Evolutionary conservation across 495 filamentous ascomycete species (phyloP).

Genomic region (Penicillium nucicola): DNA sequence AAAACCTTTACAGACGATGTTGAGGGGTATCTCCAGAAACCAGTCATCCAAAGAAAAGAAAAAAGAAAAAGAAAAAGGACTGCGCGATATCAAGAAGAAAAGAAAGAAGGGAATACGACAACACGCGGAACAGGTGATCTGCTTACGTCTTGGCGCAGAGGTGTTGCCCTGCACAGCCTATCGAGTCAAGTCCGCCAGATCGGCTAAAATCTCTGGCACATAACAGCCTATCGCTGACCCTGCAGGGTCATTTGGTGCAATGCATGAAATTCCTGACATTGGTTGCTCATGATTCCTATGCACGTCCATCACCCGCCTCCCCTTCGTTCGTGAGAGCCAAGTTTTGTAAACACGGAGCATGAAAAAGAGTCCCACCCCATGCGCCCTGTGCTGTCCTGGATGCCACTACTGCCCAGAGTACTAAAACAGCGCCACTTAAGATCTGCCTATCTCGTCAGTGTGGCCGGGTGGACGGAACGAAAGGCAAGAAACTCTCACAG

Average conservation of each 20-base stretch:
- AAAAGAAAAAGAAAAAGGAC: too few species aligned
- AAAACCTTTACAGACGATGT: not conserved
- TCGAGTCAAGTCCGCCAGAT: not conserved
- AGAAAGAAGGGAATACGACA: not conserved
- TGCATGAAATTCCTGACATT: not conserved
- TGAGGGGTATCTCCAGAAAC: not conserved
- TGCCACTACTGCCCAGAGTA: slow-evolving; percentile 45
- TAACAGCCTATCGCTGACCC: not conserved
- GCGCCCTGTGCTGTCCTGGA: slow-evolving; percentile 35
- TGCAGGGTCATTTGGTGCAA: not conserved
- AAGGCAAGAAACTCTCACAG: slow-evolving; percentile 22
- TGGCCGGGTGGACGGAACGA: too few species aligned
- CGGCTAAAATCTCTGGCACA: slow-evolving; percentile 18
- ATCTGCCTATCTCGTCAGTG: too few species aligned
- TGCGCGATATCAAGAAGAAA: too few species aligned
- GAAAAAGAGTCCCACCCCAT: slow-evolving; percentile 40
- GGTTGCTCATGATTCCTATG: slow-evolving; percentile 4
- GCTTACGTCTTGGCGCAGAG: not conserved
- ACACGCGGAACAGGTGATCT: not conserved
- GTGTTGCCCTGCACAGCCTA: slow-evolving; percentile 5
- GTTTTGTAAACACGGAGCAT: slow-evolving; percentile 48
- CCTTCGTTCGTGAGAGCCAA: slow-evolving; percentile 24
- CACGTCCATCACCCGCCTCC: slow-evolving; percentile 3
- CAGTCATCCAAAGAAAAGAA: too few species aligned
- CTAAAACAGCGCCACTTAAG: slow-evolving; percentile 33